A percentile compares a stretch with the other conserved stretches of the same genome.
Conservation (phyloP, 2,329 filamentous ascomycete genomes). For the Verticillium albo-atrum region DNA sequence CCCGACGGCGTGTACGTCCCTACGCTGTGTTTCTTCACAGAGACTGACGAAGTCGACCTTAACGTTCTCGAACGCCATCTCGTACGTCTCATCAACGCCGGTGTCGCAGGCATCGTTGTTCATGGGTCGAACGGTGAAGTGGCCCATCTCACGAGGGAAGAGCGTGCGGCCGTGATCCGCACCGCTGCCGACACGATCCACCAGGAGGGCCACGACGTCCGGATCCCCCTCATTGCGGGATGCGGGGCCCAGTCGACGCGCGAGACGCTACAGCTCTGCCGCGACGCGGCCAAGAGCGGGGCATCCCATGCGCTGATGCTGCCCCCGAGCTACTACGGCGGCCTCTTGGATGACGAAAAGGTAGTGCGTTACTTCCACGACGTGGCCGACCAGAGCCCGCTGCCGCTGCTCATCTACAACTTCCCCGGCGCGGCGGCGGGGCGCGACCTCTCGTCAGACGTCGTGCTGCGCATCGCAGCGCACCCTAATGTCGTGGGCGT, state of each 20-base stretch:
- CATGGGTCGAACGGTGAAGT: constrained; percentile 74
- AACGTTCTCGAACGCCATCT: constrained; percentile 26
- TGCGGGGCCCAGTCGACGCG: constrained; percentile 64
- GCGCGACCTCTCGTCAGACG: constrained; percentile 53
- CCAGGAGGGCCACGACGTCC: constrained; percentile 51
- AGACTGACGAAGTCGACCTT: constrained; percentile 26
- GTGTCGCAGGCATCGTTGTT: constrained; percentile 62
- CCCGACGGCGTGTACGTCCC: constrained; percentile 30
- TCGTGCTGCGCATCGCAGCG: constrained; percentile 46
- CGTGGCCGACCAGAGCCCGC: constrained; percentile 51
- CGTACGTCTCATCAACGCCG: constrained; percentile 41
- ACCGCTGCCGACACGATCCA: constrained; percentile 67
- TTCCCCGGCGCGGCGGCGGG: constrained; percentile 54
- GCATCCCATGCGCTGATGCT: constrained; percentile 65
- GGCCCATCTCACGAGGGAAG: constrained; percentile 63
- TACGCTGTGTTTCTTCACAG: constrained; percentile 30
- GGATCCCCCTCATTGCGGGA: constrained; percentile 66
- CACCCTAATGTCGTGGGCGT: constrained; percentile 57
- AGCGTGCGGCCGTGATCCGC: constrained; percentile 63
- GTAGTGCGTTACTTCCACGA: constrained; percentile 58
- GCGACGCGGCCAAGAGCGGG: constrained; percentile 58
- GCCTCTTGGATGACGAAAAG: constrained; percentile 51
- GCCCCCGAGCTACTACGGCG: constrained; percentile 65
- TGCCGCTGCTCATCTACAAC: constrained; percentile 61
- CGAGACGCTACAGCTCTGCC: constrained; percentile 62